A percentile compares a stretch with the other conserved stretches of the same genome.
Evolutionary conservation across 352 stramenopile genomes (phyloP).

Genomic region (Pythium folliculosum): DNA sequence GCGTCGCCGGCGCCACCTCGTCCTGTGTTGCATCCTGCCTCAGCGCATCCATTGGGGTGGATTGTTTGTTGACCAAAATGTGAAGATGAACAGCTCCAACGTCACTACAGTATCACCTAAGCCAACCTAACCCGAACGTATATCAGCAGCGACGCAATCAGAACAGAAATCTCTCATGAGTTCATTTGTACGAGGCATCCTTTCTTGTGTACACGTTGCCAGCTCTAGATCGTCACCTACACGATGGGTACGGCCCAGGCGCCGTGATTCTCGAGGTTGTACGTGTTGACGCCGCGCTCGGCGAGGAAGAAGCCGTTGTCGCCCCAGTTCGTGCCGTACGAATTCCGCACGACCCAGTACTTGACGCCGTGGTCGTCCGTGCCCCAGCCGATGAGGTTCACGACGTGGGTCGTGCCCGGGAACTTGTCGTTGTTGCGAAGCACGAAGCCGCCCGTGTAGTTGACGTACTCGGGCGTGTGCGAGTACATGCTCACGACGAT

Average conservation of each 20-base stretch:
- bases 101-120: not conserved
- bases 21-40: not conserved
- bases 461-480: slow-evolving; percentile 60
- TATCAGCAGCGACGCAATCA: not conserved
- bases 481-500: slow-evolving; percentile 94
- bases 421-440: slow-evolving; percentile 85
- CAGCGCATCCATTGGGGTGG: too few relatives aligned
- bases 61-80: too few relatives aligned
- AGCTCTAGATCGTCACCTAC: not conserved
- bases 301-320: slow-evolving; percentile 73
- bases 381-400: slow-evolving; percentile 96
- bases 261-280: slow-evolving; percentile 74
- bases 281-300: slow-evolving; percentile 74
- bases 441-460: slow-evolving; percentile 92
- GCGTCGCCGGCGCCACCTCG: not conserved
- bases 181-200: not conserved
- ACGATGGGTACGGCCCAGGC: slow-evolving; percentile 76
- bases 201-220: not conserved
- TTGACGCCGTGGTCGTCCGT: slow-evolving; percentile 77
- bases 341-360: slow-evolving; percentile 98
- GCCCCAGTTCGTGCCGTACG: slow-evolving; percentile 79
- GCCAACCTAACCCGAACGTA: not conserved
- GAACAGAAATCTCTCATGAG: not conserved
- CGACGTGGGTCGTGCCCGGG: slow-evolving; percentile 85
- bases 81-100: too few relatives aligned